A percentile compares a stretch with the other conserved stretches of the same genome.
Conservation (phyloP, 805 yeast genomes). For the Tetrapisispora namnaoensis region DNA sequence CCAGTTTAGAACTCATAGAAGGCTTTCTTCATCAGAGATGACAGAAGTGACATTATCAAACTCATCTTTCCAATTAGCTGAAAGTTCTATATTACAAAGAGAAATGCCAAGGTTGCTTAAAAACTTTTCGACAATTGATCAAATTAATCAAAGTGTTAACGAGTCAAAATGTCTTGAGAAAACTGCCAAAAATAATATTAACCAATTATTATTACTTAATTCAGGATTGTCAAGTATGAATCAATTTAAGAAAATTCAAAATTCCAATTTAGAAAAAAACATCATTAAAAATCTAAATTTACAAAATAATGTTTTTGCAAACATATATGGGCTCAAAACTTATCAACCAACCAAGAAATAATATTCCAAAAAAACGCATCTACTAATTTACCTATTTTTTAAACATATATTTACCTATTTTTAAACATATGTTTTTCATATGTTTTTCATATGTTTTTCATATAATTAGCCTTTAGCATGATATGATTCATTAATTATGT, state of each 20-base stretch:
- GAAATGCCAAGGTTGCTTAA: conserved; percentile 57
- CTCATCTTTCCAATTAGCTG: conserved; percentile 20
- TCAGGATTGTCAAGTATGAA: background rate
- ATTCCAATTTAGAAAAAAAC: background rate
- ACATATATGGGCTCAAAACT: background rate
- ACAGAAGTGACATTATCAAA: conserved; percentile 26
- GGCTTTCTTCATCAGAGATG: conserved; percentile 18
- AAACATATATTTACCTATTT: background rate
- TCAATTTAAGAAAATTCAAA: background rate
- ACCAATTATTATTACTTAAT: background rate
- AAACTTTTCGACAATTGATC: conserved; percentile 1
- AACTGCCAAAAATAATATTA: background rate
- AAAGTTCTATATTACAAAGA: conserved; percentile 48
- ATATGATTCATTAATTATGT: background rate
- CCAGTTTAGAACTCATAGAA: conserved; percentile 5
- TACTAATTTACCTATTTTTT: background rate
- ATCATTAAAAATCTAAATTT: background rate
- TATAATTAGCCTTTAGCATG: background rate
- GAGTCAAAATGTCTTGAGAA: background rate
- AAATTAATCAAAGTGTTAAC: background rate
- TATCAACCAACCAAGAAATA: background rate
- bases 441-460: background rate
- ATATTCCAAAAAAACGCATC: background rate
- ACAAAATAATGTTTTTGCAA: background rate
- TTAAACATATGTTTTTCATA: background rate